phyloP scores from a whole-genome alignment of 1,139 yeast genomes.

The Blastobotrys apis region DNA sequence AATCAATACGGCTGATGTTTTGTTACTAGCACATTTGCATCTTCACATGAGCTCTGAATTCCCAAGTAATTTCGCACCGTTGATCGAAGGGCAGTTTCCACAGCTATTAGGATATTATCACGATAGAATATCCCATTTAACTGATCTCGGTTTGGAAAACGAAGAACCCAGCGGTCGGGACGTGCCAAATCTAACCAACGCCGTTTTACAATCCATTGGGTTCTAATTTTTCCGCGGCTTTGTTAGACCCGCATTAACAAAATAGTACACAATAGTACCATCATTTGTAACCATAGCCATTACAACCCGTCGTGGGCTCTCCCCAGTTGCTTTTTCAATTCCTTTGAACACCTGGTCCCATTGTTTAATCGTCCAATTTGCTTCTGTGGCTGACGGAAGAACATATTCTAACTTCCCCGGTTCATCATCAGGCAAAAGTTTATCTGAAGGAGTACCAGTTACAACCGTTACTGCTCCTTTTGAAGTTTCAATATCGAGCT shows the following conservation, averaged over 20 bases:
- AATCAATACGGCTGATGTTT: constrained; percentile 21
- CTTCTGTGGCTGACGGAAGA: constrained; percentile 29
- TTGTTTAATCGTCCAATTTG: constrained; percentile 33
- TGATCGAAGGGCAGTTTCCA: constrained; percentile 25
- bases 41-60: constrained; percentile 22
- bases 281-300: constrained; percentile 59
- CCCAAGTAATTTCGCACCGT: constrained; percentile 23
- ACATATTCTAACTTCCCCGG: constrained; percentile 25
- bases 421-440: constrained; percentile 34
- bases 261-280: constrained; percentile 64
- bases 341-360: constrained; percentile 33
- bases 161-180: constrained; percentile 7
- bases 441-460: constrained; percentile 33
- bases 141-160: neutral
- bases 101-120: constrained; percentile 13
- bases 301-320: constrained; percentile 43
- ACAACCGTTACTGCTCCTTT: constrained; percentile 17
- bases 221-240: constrained; percentile 51
- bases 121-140: neutral
- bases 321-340: constrained; percentile 23
- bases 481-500: constrained; percentile 18
- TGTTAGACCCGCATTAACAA: constrained; percentile 56
- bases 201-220: constrained; percentile 1
- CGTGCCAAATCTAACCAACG: constrained; percentile 7
- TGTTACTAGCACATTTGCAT: constrained; percentile 28